These are phyloP conservation scores for Globisporangium cederbergense DNA, from an alignment of 352 stramenopile genomes.

Conservation along the genomic window DNA sequence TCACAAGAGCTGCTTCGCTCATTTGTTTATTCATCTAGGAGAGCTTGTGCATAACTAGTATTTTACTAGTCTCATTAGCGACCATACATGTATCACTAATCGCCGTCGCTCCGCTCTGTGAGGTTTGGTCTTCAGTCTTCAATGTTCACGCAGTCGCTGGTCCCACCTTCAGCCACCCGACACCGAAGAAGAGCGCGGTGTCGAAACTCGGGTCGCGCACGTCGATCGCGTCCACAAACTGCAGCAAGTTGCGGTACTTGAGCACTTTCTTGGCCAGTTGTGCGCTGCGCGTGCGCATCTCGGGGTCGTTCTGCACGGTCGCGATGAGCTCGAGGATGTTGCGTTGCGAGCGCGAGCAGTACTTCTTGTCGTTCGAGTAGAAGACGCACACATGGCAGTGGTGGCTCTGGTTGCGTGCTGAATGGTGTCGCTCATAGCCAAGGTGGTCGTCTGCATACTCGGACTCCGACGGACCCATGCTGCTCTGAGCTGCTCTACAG, in stretches of 20 bases:
- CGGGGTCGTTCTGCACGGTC: slow-evolving; percentile 5
- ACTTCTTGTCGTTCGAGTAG: not conserved
- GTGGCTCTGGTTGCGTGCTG: not conserved
- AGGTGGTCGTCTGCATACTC: too few species aligned
- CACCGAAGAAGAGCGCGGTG: slow-evolving; percentile 23
- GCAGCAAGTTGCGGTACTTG: slow-evolving; percentile 29
- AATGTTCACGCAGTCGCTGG: too few species aligned
- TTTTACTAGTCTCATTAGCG: too few species aligned
- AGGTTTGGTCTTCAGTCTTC: too few species aligned
- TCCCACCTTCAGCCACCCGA: slow-evolving; percentile 13
- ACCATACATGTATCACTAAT: too few species aligned
- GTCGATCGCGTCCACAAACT: slow-evolving; percentile 25
- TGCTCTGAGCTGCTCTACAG: not conserved
- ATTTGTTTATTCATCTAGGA: too few species aligned
- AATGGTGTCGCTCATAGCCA: too few species aligned
- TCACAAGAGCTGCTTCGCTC: too few species aligned
- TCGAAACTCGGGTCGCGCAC: slow-evolving; percentile 24
- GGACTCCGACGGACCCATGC: not conserved
- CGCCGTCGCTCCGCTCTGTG: too few species aligned
- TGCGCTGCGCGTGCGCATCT: slow-evolving; percentile 11
- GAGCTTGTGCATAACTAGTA: too few species aligned
- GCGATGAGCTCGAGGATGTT: slow-evolving; percentile 3
- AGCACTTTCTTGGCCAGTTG: slow-evolving; percentile 21
- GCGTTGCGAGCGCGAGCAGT: not conserved
- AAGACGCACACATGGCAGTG: not conserved